Evolutionary conservation across 352 stramenopile species (phyloP).

Genomic region (Globisporangium recalcitrans): DNA sequence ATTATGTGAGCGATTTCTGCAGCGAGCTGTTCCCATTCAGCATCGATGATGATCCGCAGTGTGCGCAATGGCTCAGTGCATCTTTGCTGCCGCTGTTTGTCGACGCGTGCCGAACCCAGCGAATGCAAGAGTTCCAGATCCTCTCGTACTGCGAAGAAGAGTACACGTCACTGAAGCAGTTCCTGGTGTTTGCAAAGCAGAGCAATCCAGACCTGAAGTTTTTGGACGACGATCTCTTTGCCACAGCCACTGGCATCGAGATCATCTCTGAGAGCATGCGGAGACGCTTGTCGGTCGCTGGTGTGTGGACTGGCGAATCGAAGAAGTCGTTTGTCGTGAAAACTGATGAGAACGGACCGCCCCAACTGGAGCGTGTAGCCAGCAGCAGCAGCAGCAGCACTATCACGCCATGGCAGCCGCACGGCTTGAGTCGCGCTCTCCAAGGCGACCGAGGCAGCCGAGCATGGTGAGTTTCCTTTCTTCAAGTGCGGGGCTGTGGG

Average conservation of each 20-base stretch:
- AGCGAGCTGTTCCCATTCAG: conserved; percentile 58
- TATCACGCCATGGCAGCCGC: conserved; percentile 54
- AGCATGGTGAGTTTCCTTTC: conserved; percentile 42
- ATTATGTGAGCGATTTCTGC: conserved; percentile 61
- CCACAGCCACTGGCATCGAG: conserved; percentile 57
- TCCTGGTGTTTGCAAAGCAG: conserved; percentile 65
- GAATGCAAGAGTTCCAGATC: conserved; percentile 55
- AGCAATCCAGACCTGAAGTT: conserved; percentile 54
- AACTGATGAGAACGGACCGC: conserved; percentile 30
- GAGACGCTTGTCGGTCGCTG: conserved; percentile 63
- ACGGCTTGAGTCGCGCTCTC: conserved; percentile 30
- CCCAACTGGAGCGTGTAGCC: conserved; percentile 22
- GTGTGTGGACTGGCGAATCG: conserved; percentile 57
- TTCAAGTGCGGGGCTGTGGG: not conserved
- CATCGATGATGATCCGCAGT: conserved; percentile 62
- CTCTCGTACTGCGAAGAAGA: conserved; percentile 61
- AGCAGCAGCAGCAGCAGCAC: conserved; percentile 13
- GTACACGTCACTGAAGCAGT: conserved; percentile 65
- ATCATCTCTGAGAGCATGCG: conserved; percentile 76
- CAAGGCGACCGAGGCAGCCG: conserved; percentile 28
- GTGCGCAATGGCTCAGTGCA: conserved; percentile 61
- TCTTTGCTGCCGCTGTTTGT: conserved; percentile 68
- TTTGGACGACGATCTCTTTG: conserved; percentile 72
- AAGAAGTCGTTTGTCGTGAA: conserved; percentile 66
- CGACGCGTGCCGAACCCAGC: conserved; percentile 55